Base-by-base conservation (phyloP, 1,284 basidiomycete species). In the Entoloma clypeatum region DNA sequence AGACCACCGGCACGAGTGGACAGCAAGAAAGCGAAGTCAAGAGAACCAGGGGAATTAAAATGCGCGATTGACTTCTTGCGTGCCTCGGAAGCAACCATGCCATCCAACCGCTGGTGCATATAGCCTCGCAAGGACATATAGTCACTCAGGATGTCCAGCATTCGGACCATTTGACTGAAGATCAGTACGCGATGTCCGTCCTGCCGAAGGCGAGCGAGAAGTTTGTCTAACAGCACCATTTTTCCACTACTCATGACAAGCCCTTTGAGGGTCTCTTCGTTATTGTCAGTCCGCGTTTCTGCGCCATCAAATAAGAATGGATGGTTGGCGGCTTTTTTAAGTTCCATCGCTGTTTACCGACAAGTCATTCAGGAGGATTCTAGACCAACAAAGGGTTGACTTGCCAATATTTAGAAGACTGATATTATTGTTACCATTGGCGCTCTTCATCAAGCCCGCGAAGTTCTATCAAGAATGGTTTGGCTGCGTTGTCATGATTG, bases 101-200 rank as follows among this genome's bases (percentile, higher is more conserved):
- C 96, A 59, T 99, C 96, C 46, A 99, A 84, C 40, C 96, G 88
- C 62, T 95, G 96, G 67, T 99, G 96, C 54, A 86, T 81, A 60
- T 96, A 99, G 25, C 88, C 87, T 31, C 96, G 79, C 31, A 95
- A 70, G 18, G 71, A 70, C 84, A 98, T 93, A 65, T 98, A 99
- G 66, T 99, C 96, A 48, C 89, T 94, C 52, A 99, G 79, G 61
- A 99, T 99, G 65, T 99, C 96, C 27, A 99, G 79, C 80, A 99
- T 92, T 47, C 95, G 85, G 36, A 99, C 95, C 96, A 99, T 99
- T 65, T 99, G 96, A 56, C 92, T 95, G 74, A 99, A 99, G 60
- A 99, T 97, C 50, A 99, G 77, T 33, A 98, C 94, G 39, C 96
- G 89, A 57, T 99, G 95, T 1, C 91, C 91, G 58, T 94, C 92